Base-by-base conservation (phyloP, 2,329 filamentous ascomycete genomes). In the Oidium heveae region DNA sequence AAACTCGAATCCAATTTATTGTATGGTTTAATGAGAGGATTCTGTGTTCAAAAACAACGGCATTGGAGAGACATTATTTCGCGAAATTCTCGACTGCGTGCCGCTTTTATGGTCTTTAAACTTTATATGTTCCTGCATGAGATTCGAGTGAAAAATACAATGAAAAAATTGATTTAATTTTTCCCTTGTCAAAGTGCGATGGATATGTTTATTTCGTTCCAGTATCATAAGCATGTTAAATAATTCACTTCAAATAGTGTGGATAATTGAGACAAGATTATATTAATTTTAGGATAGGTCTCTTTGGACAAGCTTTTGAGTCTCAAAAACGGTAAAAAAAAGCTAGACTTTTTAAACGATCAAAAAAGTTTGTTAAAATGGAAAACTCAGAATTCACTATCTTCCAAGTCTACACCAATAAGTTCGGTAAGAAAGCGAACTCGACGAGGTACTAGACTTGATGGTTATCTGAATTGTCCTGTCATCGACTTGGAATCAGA, bases 271-370 rank as follows among this genome's bases (percentile, higher is more conserved):
- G n/a, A 8, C 6, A 41, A 36, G 20, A 15, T 28, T 16, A 24
- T 12, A 12, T 52, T 54, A 54, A 54, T 20, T 24, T 37, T 51
- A 15, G 13, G 41, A 41, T 49, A 76, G 74, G 63, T 75, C 12
- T 60, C 67, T 15, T 69, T 71, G 34, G 65, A 71, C 36, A 63
- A 70, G 34, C 64, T 76, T 3, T 58, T 72, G 13, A 57, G 63
- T 2, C 65, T 72, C 32, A 63, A 68, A 10, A 72, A 74, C 62
- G 74, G 74, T 18, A 61, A 65, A 50, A 65, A 66, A 57, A 71
- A 72, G 18, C 63, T 76, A 22, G 62, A 70, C 37, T 59, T 64
- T 16, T 73, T 69, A 59, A 64, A 67, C 15, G 28, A 22, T 58
- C 36, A 51, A 56, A 55, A 62, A 57, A 46, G 56, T 20, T 54